Evolutionary conservation across 2,329 filamentous ascomycete species (phyloP).

Genomic region (Verticillium isaacii): DNA sequence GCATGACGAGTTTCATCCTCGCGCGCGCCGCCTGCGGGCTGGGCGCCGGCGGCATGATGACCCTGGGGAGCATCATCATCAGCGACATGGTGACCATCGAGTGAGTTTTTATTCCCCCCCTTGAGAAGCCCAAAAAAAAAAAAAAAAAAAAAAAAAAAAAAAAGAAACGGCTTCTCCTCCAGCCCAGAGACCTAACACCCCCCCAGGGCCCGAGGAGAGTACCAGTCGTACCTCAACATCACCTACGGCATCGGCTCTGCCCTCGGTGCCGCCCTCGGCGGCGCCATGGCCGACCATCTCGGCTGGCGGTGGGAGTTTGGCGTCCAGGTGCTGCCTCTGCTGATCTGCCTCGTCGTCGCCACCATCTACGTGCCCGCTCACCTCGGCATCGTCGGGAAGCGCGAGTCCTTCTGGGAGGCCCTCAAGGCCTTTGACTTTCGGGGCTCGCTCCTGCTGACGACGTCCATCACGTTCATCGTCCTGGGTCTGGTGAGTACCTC

Average conservation of each 20-base stretch:
- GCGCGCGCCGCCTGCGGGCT: slow-evolving; percentile 68
- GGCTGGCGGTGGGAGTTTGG: slow-evolving; percentile 74
- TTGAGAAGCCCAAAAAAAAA: not conserved
- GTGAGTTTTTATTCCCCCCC: slow-evolving; percentile 28
- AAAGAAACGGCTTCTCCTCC: not conserved
- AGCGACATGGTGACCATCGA: slow-evolving; percentile 72
- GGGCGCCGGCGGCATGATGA: slow-evolving; percentile 67
- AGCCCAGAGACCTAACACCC: not conserved
- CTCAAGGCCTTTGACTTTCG: slow-evolving; percentile 52
- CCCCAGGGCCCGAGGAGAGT: slow-evolving; percentile 53
- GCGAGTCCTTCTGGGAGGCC: slow-evolving; percentile 40
- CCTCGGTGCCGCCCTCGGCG: slow-evolving; percentile 64
- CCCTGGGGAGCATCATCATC: slow-evolving; percentile 65
- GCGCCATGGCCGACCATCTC: slow-evolving; percentile 62
- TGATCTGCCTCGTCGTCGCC: slow-evolving; percentile 41
- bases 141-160: too few species aligned
- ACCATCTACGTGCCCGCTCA: slow-evolving; percentile 43
- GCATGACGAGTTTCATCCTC: slow-evolving; percentile 65
- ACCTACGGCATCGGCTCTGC: slow-evolving; percentile 55
- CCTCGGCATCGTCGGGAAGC: slow-evolving; percentile 42
- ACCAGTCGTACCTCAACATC: slow-evolving; percentile 67
- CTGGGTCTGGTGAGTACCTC: slow-evolving; percentile 45
- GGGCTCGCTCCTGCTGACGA: slow-evolving; percentile 49
- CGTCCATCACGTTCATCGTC: slow-evolving; percentile 52
- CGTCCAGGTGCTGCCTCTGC: slow-evolving; percentile 50